Base-by-base conservation (phyloP, 352 stramenopile genomes). In the Aphanomyces euteiches region DNA sequence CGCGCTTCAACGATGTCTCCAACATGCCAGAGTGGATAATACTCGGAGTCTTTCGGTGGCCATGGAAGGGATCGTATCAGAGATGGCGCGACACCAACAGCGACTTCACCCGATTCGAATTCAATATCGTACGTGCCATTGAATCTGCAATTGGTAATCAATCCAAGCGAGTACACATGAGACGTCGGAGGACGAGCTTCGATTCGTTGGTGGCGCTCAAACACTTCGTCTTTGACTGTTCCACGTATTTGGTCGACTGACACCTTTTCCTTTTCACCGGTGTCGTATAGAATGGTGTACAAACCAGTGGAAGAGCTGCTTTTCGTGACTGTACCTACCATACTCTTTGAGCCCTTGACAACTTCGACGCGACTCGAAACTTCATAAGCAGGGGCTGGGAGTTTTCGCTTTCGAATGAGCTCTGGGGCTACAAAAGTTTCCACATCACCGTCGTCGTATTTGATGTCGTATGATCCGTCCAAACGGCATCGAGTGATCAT, bases 41-140 rank as follows among this genome's bases (percentile, higher is more conserved):
- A 67, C 21, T 61, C 54, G 13, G 54, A 7, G 39, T 67, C 59
- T 3, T 67, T 17, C 7, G 59, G 38, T 6, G 59, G 59, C 59
- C 59, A 67, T 40, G 59, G 41, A 41, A 67, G 17, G 12, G 40
- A 39, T 19, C 43, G 39, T n/a, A 67, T 67, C 17, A 41, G 13
- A 19, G 19, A 48, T 0, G 59, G 59, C 8, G 59, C 15, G 10
- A 67, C 59, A 8, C 41, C 59, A 38, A 38, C 43, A 12, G 41
- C 59, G 4, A 56, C 43, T 37, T 67, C 59, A 6, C 59, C 59
- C 5, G 59, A 56, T 7, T 82, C 72, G 41, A 80, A 90, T 0
- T 61, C 73, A n/a, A 90, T 66, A 36, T 90, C 83, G 66, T 82
- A 81, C 1, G 79, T 84, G 0, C 79, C 76, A 60, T 87, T 78